phyloP scores from a whole-genome alignment of 257 asterid species.

The Orobanche coerulescens region DNA sequence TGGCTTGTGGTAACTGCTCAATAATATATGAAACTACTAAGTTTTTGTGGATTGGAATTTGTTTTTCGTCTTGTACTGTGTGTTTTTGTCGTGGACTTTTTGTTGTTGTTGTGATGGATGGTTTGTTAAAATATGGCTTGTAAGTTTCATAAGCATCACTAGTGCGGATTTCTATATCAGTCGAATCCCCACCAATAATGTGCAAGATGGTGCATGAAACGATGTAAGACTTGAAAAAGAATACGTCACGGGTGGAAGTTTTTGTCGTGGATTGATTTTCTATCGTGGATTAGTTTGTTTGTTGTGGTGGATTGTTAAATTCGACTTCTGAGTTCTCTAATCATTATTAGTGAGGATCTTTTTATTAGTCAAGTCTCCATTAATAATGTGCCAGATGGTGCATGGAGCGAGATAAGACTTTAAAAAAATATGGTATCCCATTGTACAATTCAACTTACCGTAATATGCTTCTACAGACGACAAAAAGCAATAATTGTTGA shows the following conservation, averaged over 20 bases:
- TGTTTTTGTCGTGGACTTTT: neutral
- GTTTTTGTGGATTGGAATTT: conserved; percentile 9
- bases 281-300: neutral
- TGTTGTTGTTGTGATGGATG: neutral
- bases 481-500: conserved; percentile 1
- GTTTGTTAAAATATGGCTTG: too few species aligned
- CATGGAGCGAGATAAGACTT: conserved; percentile 1
- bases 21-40: neutral
- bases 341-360: neutral
- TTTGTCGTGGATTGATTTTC: too few species aligned
- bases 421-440: neutral
- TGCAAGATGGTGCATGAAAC: too few species aligned
- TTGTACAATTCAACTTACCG: neutral
- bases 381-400: conserved; percentile 15
- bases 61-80: neutral
- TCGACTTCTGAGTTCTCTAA: conserved; percentile 5
- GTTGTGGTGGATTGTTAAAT: conserved; percentile 8
- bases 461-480: neutral
- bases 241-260: too few species aligned
- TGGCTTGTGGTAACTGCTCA: conserved; percentile 12
- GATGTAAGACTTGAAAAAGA: too few species aligned
- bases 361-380: conserved; percentile 3
- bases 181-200: too few species aligned
- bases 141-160: too few species aligned
- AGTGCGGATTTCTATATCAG: too few species aligned